These are phyloP conservation scores for Mortierella sp. DNA, from an alignment of 371 early-diverging fungal species.

Conservation along the genomic window DNA sequence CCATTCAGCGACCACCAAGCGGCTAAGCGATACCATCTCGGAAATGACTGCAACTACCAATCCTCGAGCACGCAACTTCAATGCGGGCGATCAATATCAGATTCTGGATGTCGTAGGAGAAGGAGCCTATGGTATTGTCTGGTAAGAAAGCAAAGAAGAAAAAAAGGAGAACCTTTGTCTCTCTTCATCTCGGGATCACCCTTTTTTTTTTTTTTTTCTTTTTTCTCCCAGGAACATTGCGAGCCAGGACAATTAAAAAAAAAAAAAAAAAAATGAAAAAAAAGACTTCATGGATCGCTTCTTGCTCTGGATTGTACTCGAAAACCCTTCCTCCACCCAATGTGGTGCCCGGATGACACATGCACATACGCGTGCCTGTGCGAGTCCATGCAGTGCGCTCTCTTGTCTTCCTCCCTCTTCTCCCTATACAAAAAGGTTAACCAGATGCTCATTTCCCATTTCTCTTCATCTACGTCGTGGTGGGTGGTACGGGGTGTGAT, in stretches of 20 bases:
- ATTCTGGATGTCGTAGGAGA: slow-evolving; percentile 66
- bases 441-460: slow-evolving; percentile 11
- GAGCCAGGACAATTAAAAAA: no score
- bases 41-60: slow-evolving; percentile 55
- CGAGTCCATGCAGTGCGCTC: not conserved
- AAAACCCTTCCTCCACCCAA: no score
- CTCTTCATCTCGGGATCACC: no score
- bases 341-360: no score
- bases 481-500: no score
- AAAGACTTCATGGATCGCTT: no score
- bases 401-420: not conserved
- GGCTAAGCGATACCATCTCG: slow-evolving; percentile 49
- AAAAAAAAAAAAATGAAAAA: no score
- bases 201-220: not conserved
- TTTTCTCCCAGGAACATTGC: not conserved
- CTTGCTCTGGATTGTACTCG: no score
- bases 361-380: no score
- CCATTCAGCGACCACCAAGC: slow-evolving; percentile 24
- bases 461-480: not conserved
- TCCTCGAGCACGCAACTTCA: slow-evolving; percentile 63
- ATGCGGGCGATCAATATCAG: slow-evolving; percentile 70
- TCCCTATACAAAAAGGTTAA: not conserved
- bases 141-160: no score
- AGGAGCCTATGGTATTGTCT: slow-evolving; percentile 85
- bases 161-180: no score